Conservation (phyloP, 2,329 filamentous ascomycete species). For the Fusarium sp. region DNA sequence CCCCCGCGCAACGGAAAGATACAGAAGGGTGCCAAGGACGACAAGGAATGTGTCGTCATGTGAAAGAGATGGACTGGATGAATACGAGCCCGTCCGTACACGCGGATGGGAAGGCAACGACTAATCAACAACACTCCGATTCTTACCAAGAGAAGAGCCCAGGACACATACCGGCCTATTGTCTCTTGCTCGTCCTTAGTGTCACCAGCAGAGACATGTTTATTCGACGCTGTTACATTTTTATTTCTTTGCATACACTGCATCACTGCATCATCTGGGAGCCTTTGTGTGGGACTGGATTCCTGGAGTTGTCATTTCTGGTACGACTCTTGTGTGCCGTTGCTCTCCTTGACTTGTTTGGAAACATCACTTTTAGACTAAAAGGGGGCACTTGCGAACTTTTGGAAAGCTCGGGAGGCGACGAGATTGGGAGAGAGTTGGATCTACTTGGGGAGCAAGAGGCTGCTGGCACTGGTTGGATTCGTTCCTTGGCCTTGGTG, state of each 20-base stretch:
- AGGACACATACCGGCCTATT: conserved; percentile 15
- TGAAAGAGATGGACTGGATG: conserved; percentile 51
- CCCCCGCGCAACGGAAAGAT: conserved; percentile 68
- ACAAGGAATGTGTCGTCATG: conserved; percentile 74
- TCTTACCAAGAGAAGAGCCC: conserved; percentile 5
- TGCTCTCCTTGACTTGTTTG: conserved; percentile 28
- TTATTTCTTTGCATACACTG: conserved; percentile 37
- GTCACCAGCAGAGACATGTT: conserved; percentile 15
- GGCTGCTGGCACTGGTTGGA: background rate
- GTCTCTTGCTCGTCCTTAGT: conserved; percentile 2
- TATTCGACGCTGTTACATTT: conserved; percentile 19
- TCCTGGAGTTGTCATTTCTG: conserved; percentile 35
- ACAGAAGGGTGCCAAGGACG: conserved; percentile 65
- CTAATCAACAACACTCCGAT: conserved; percentile 40
- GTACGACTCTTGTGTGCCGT: conserved; percentile 20
- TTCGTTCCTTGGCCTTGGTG: background rate
- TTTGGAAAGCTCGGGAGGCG: conserved; percentile 7
- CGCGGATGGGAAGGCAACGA: conserved; percentile 36
- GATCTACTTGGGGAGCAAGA: conserved; percentile 1
- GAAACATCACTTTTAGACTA: conserved; percentile 28
- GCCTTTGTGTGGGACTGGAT: conserved; percentile 25
- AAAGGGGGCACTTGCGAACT: conserved; percentile 9
- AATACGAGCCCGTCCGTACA: conserved; percentile 3
- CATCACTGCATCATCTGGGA: conserved; percentile 32
- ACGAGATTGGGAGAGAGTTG: conserved; percentile 15